Evolutionary conservation across 768 basidiomycete genomes (phyloP), one percentile per base, ranked within the genome.

Genomic region (Mycena latifolia): DNA sequence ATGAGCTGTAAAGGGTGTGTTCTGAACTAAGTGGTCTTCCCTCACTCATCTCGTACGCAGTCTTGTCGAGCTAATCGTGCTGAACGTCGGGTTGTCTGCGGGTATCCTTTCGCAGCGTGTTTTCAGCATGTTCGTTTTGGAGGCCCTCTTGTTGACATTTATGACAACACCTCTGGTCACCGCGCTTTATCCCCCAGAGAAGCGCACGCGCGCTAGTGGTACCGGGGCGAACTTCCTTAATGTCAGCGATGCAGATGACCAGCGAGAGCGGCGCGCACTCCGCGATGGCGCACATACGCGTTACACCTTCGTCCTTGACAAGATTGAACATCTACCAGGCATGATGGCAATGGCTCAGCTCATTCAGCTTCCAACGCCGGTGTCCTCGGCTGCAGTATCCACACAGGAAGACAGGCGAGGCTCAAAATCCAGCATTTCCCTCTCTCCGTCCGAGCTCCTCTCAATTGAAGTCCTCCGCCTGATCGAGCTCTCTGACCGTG

Each of bases 61-160:
- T 25, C 84, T 98, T 6, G 92, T 98, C 12, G 96, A 98, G 74
- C 83, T 98, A 20, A 98, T 99, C 71, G 96, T 99, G 5, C 89
- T 99, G 67, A 99, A 99, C 72, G 93, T 99, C 67, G 96, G 97
- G 4, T 82, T 97, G 2, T 81, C 85, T 3, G 95, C 93, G 4
- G 88, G 88, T 0, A 95, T 97, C 55, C 82, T 99, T 25, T 85
- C 89, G 7, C 47, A 24, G 68, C 64, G 85, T 27, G 92, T 98
- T 9, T 96, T 98, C 78, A 93, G 94, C 0, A 98, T 98, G 95
- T 96, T 98, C 72, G 95, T 98, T 43, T 82, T 98, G 22, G 92
- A 93, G 73, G 92, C 93, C 0, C 79, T 96, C 41, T 76, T 90
- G 9, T 81, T 98, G 43, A 97, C 96, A 0, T 94, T 92, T 80